phyloP scores from a whole-genome alignment of 139 green algal genomes.

The Penium margaritaceum region DNA sequence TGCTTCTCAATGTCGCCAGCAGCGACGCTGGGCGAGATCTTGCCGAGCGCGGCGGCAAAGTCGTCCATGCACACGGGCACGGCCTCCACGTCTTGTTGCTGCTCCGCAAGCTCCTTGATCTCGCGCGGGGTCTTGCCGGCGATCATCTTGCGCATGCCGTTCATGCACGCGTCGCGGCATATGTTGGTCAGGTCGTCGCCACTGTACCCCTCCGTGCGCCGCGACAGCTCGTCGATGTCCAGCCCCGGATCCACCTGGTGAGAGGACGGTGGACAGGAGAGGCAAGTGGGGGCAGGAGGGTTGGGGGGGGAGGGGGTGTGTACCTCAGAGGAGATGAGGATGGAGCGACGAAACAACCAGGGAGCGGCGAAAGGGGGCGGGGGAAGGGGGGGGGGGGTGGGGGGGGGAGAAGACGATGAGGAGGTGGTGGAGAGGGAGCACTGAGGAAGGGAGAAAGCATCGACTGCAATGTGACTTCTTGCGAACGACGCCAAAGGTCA shows the following conservation, averaged over 20 bases:
- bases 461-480: too few relatives aligned
- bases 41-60: conserved; percentile 62
- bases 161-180: conserved; percentile 81
- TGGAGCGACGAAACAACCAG: too few relatives aligned
- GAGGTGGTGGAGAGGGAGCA: too few relatives aligned
- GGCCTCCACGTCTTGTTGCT: too few relatives aligned
- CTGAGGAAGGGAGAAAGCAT: too few relatives aligned
- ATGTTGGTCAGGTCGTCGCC: conserved; percentile 88
- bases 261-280: neutral
- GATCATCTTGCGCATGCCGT: conserved; percentile 75
- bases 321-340: neutral
- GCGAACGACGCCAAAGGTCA: too few relatives aligned
- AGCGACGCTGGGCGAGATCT: conserved; percentile 72
- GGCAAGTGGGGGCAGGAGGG: too few relatives aligned
- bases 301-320: too few relatives aligned
- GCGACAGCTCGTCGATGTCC: conserved; percentile 62
- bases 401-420: too few relatives aligned
- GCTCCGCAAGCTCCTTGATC: conserved; percentile 54
- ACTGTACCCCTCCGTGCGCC: conserved; percentile 68
- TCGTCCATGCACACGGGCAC: conserved; percentile 48
- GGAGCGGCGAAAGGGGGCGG: too few relatives aligned
- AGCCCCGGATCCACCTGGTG: conserved; percentile 51
- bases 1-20: conserved; percentile 72
- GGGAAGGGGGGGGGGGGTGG: too few relatives aligned
- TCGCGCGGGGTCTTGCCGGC: conserved; percentile 65